Evolutionary conservation across 2,329 filamentous ascomycete genomes (phyloP), one percentile per base, ranked within the genome.

Genomic region (Helotiales sp.): DNA sequence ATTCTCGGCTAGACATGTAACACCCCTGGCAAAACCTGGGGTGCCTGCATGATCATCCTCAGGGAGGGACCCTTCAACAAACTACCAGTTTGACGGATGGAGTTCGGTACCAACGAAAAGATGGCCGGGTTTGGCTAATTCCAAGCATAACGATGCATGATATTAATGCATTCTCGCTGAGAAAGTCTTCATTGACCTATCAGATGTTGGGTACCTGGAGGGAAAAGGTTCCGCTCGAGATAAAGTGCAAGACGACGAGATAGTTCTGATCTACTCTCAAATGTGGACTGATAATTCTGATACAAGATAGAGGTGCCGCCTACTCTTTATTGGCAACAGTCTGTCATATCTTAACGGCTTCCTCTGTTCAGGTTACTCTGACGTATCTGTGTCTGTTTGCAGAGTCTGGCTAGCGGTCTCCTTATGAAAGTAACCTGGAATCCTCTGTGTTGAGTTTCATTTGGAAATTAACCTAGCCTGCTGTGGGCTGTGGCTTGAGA

Each of bases 111-210:
- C 50, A 48, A 52, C 42, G 55, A 46, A 34, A 51, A 25, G 56
- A 34, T 34, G 36, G 25, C 52, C 46, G 52, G 54, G 55, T 46
- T 29, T 27, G 48, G 52, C 57, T 40, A 47, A 47, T 49, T 51
- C 54, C 52, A 38, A 36, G 19, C 22, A 52, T 60, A 48, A 56
- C 61, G 62, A 44, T 61, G 59, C 61, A 65, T 63, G 52, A 65
- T 54, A 27, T 60, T 61, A 53, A 65, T 63, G 63, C 61, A 58
- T 25, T 33, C 52, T 42, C 25, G 30, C 25, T 31, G 29, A 48
- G 51, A 19, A n/a, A 19, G 31, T 25, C 17, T 13, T n/a, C 27
- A 60, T 51, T 59, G 59, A 5, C 57, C 61, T 59, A 59, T 61
- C 46, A 62, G 12, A 49, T 25, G 38, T 27, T 24, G 19, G 27